Conservation (phyloP, 768 basidiomycete genomes). For the Trametes gibbosa region DNA sequence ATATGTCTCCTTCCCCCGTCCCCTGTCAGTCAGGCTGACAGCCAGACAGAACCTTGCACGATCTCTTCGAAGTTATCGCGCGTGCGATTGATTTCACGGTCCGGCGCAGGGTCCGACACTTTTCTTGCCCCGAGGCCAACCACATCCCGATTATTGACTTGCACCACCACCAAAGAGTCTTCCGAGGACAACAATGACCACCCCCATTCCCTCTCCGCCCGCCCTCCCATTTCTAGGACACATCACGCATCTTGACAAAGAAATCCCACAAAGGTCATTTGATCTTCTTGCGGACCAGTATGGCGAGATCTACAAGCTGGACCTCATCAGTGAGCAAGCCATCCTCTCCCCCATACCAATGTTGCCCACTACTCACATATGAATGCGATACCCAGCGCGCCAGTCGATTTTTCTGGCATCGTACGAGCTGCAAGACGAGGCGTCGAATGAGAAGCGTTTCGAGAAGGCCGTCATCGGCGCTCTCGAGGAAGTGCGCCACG, state of each 20-base stretch:
- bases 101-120: too few species aligned
- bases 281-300: slow-evolving; percentile 38
- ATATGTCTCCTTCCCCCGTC: too few species aligned
- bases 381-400: slow-evolving; percentile 22
- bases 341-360: background rate
- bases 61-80: too few species aligned
- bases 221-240: slow-evolving; percentile 43
- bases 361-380: background rate
- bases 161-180: too few species aligned
- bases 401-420: slow-evolving; percentile 31
- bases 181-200: slow-evolving; percentile 28
- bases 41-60: background rate
- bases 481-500: slow-evolving; percentile 35
- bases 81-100: background rate
- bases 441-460: slow-evolving; percentile 43
- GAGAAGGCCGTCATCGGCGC: slow-evolving; percentile 37
- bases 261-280: slow-evolving; percentile 37
- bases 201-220: slow-evolving; percentile 42
- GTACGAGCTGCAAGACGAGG: slow-evolving; percentile 39
- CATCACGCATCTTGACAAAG: slow-evolving; percentile 33
- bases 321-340: slow-evolving; percentile 32
- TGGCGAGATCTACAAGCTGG: slow-evolving; percentile 42
- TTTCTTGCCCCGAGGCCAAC: too few species aligned
- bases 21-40: too few species aligned
- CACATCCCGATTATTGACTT: too few species aligned